Base-by-base conservation (phyloP, 345 rosid genomes). In the Eucalyptus pumila region DNA sequence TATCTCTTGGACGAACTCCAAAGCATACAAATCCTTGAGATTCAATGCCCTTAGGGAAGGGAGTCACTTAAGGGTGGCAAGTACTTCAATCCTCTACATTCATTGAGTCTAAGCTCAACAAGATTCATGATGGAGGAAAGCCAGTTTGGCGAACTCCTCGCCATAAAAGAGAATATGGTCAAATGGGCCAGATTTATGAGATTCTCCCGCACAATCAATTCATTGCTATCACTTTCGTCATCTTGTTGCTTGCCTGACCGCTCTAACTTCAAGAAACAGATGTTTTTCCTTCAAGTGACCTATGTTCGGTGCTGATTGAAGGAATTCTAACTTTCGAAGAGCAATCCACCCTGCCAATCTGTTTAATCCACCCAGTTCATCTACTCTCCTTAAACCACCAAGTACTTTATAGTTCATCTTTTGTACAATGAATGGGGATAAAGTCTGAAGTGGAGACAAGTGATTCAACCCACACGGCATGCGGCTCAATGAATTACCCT, bases 191-290 rank as follows among this genome's bases (percentile, higher is more conserved):
- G 19, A n/a, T 65, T n/a, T 65, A 34, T 4, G 37, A n/a, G 76
- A 11, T n/a, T 65, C 10, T 65, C 37, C 37, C 21, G 8, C 11
- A n/a, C 8, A 0, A 14, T 65, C 19, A 14, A 65, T 65, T 65
- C 76, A 65, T 65, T 8, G 19, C 76, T 65, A 15, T 65, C 37
- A 4, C 76, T n/a, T 30, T 65, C 16, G 37, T n/a, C 37, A 4
- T n/a, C 3, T n/a, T 65, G 11, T 9, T 14, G 10, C 37, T n/a
- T 34, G 10, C 2, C 0, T 16, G 34, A 62, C 69, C 5, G 2
- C 16, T 12, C 8, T 13, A 62, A 27, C 32, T 27, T 4, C 69
- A 30, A 62, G 69, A 14, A 27, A 62, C 9, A 6, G 1, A 27
- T 30, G 69, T n/a, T 62, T 30, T 14, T 27, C 34, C 34, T 7